Base-by-base conservation (phyloP, 1,139 yeast species). In the Taiozyma sp. region DNA sequence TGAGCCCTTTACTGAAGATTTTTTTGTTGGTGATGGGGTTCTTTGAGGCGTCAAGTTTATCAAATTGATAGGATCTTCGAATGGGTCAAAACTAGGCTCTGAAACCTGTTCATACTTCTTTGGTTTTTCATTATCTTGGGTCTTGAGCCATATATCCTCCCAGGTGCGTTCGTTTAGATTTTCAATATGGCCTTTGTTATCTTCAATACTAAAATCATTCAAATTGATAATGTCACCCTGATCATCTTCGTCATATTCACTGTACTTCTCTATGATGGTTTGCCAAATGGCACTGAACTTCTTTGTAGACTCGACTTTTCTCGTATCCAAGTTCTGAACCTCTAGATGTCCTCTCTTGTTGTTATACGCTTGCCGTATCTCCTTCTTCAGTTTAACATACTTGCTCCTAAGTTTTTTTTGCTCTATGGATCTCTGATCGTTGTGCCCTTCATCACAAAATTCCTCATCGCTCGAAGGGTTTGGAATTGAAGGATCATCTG, bases 221-320 rank as follows among this genome's bases (percentile, higher is more conserved):
- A 84, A 59, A 60, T 84, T 87, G n/a, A 85, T 71, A 29, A 82
- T 74, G 60, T 84, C 90, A 47, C 87, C 85, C 55, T 80, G 84
- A 14, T 69, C 66, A 3, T 71, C 71, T 53, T 75, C 80, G 49
- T 74, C 76, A 39, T 74, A 68, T 3, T 62, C 59, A n/a, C 81
- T 71, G 60, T 83, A 83, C 61, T 74, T 76, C 11, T 71, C 67
- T 9, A 83, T 70, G 43, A 83, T 80, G 4, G 70, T 68, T 39
- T 72, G 71, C 88, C 88, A 83, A 14, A 54, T 49, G 2, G 56
- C 50, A 16, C 48, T 50, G 19, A 60, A 49, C 40, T 52, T 56
- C 46, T 61, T 58, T 21, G 48, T 52, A 1, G 58, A 47, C 45
- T 61, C 62, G n/a, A 56, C 49, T 28, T 53, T 53, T n/a, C 46